Base-by-base conservation (phyloP, 2,329 filamentous ascomycete species). In the Didymella glomerata region DNA sequence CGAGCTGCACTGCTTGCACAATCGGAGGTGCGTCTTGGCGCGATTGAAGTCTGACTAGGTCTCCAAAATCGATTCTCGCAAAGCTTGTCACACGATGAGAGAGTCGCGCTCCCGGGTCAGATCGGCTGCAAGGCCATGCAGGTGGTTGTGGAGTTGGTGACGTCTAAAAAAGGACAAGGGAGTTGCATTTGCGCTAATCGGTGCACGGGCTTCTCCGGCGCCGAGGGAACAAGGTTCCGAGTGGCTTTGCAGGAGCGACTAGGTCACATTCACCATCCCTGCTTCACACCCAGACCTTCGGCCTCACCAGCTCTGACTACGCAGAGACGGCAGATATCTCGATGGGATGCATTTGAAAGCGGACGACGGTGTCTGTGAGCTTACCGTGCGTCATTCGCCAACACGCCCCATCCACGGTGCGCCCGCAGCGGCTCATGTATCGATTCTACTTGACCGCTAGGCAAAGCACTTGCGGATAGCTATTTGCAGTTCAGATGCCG, bases 401-500 rank as follows among this genome's bases (percentile, higher is more conserved):
- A 60, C 44, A 61, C 65, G 48, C 54, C 55, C 62, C 41, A 48
- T 54, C 57, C 52, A 50, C 52, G 42, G 55, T 55, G 66, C 62
- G 65, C 63, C 68, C 62, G 62, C 22, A 25, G 41, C 41, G 41
- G 41, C 63, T 54, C 62, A 54, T 56, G 52, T 54, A 60, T 48
- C 64, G 53, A 60, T 53, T 48, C 49, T 45, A 50, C 46, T 51
- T 48, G 32, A 41, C 41, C 34, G 61, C 48, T 55, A 55, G 52
- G 60, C 52, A 54, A 54, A 47, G 55, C 56, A 64, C 49, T 48
- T 59, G 52, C 55, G 46, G 50, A 61, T 63, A 49, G 55, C 63
- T 66, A 64, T 64, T 63, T 62, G 64, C 64, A 65, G 66, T 45
- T 54, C 48, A 55, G 52, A 62, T 57, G 61, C 63, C 61, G 57